Percentiles rank a stretch among this genome's conserved stretches.
Conservation (phyloP, 2,329 filamentous ascomycete species). For the Pestalotiopsis sp. region DNA sequence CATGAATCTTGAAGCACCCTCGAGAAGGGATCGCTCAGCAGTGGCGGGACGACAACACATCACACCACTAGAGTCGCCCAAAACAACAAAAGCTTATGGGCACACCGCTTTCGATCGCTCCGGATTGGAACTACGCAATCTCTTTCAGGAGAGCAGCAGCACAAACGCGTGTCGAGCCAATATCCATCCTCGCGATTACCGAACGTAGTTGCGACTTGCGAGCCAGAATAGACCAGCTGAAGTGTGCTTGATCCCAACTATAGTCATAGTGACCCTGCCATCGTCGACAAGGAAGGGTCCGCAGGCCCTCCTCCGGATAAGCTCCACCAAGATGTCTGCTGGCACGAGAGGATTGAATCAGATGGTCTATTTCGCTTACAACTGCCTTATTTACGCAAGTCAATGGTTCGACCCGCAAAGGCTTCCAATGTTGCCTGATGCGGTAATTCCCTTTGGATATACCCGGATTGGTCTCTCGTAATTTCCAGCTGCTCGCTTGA, state of each 20-base stretch:
- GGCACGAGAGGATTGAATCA: not conserved
- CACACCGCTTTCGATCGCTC: no score
- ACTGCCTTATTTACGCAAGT: conserved; percentile 4
- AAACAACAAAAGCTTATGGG: no score
- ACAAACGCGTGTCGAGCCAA: no score
- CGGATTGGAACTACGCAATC: no score
- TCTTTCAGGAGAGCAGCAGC: no score
- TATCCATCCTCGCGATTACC: no score
- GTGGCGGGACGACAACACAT: no score
- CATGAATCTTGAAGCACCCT: no score
- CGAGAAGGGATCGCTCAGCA: no score
- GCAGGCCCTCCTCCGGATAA: not conserved
- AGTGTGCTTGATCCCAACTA: not conserved
- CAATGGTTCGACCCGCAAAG: not conserved
- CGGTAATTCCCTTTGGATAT: not conserved
- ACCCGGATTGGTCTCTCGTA: not conserved
- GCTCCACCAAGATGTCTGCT: conserved; percentile 1
- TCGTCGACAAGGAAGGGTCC: not conserved
- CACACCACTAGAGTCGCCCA: no score
- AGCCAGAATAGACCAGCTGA: not conserved
- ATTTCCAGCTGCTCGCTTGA: conserved; percentile 2
- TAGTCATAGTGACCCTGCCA: not conserved
- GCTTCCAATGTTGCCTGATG: not conserved
- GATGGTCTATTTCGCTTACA: not conserved
- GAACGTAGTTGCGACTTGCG: no score